Evolutionary conservation across 192 early-diverging fungal genomes (phyloP), one percentile per base, ranked within the genome.

Genomic region (Umbelopsis sp.): DNA sequence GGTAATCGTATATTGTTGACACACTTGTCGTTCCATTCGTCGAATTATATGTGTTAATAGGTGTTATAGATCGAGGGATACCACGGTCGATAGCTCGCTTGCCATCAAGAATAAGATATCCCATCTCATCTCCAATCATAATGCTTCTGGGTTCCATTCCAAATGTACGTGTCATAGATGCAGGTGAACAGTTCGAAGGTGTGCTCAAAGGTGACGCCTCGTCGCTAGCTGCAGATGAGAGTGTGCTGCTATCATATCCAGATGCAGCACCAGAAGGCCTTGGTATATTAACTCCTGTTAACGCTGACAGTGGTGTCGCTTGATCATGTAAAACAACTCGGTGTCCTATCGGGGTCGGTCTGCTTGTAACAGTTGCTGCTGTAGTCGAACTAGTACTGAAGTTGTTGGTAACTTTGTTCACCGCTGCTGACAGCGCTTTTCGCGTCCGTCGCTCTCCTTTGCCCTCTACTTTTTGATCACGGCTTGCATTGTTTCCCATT

Each of bases 241-340:
- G 29, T 14, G 29, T 22, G 34, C 56, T 62, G 17, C 34, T 9
- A 62, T 62, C 17, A 1, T 16, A 20, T 34, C 29, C 29, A 12
- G 56, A 17, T 14, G 56, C 4, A 8, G 17, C 0, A 11, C 16
- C 31, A 11, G 31, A 14, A 10, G 31, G 17, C 5, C 31, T 14
- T 1, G 56, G 56, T 31, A 62, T 34, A 1, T 20, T 32, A n/a
- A 62, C 16, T 34, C 56, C 56, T 17, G 11, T 62, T 1, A 62
- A 34, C 11, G 56, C 17, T 20, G 56, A 62, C 17, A 62, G 14
- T 4, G 56, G 56, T 62, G 56, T 62, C 31, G 56, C 56, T 62
- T 62, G 56, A 14, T 62, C 56, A 31, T 62, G 56, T 62, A 62
- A 34, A 34, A 62, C 56, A 4, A 62, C 56, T 62, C 56, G 56